Evolutionary conservation across 805 yeast species (phyloP).

Genomic region (Blastobotrys attinorum): DNA sequence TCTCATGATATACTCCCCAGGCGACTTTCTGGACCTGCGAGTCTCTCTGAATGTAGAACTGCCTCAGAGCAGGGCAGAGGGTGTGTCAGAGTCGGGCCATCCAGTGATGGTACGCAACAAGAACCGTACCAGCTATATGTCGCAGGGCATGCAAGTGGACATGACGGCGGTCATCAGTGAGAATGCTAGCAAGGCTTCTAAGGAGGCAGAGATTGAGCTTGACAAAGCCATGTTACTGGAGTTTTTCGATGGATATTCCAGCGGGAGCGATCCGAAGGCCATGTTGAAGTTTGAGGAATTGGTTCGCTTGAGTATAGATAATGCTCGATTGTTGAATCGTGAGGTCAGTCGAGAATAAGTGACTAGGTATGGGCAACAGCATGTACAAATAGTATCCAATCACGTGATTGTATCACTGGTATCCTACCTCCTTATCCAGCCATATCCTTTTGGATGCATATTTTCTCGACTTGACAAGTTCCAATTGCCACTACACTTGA

Average conservation of each 20-base stretch:
- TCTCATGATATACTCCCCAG: constrained; percentile 64
- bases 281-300: constrained; percentile 52
- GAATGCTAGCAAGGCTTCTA: constrained; percentile 11
- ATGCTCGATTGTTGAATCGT: constrained; percentile 40
- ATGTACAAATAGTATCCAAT: too few relatives aligned
- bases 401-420: too few relatives aligned
- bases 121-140: constrained; percentile 64
- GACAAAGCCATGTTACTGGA: constrained; percentile 36
- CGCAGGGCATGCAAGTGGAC: constrained; percentile 39
- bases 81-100: constrained; percentile 35
- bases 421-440: too few relatives aligned
- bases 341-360: constrained; percentile 12
- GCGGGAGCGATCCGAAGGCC: constrained; percentile 30
- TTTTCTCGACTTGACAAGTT: too few relatives aligned
- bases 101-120: constrained; percentile 59
- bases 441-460: too few relatives aligned
- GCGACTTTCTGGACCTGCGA: constrained; percentile 67
- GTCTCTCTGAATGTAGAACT: constrained; percentile 69
- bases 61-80: constrained; percentile 34
- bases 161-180: constrained; percentile 26
- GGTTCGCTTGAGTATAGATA: constrained; percentile 50
- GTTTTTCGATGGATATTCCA: constrained; percentile 33
- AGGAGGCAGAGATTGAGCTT: constrained; percentile 47
- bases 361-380: too few relatives aligned
- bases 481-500: too few relatives aligned